Conservation (phyloP, 2,329 filamentous ascomycete genomes). For the Colletotrichum incanum region DNA sequence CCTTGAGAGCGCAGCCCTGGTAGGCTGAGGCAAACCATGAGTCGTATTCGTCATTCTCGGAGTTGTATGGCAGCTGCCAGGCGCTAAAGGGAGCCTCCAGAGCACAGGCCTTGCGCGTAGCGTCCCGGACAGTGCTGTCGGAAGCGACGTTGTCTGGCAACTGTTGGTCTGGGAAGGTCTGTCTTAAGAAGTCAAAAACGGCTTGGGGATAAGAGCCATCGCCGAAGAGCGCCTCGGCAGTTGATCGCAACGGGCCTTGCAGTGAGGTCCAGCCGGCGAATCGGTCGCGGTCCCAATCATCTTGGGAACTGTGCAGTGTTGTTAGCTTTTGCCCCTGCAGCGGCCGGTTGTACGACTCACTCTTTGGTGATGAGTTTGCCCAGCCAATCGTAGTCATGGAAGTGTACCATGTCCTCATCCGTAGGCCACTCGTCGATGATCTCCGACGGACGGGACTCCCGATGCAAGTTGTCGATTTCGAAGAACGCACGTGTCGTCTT, state of each 20-base stretch:
- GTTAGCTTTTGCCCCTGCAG: neutral
- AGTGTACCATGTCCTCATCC: conserved; percentile 38
- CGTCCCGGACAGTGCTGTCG: neutral
- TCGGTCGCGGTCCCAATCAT: conserved; percentile 30
- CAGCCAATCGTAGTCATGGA: conserved; percentile 41
- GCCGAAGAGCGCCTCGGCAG: conserved; percentile 38
- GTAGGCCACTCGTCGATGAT: conserved; percentile 32
- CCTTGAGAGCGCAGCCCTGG: conserved; percentile 28
- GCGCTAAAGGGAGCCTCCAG: conserved; percentile 25
- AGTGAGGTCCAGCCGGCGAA: conserved; percentile 29
- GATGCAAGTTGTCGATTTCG: conserved; percentile 38
- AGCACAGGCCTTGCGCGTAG: conserved; percentile 24
- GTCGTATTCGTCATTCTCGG: conserved; percentile 33
- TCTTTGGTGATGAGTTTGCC: conserved; percentile 38
- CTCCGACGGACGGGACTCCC: conserved; percentile 9
- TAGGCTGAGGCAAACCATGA: conserved; percentile 38
- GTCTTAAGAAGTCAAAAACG: conserved; percentile 28
- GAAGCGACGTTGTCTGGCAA: conserved; percentile 10
- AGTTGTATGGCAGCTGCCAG: conserved; percentile 41
- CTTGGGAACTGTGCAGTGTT: conserved; percentile 15
- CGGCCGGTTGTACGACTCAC: conserved; percentile 8
- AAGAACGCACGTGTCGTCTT: conserved; percentile 39
- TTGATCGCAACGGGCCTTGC: conserved; percentile 31
- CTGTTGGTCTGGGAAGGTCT: conserved; percentile 25
- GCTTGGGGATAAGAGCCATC: conserved; percentile 30